Evolutionary conservation across 2,329 filamentous ascomycete genomes (phyloP).

Genomic region (Paecilomyces sp.): DNA sequence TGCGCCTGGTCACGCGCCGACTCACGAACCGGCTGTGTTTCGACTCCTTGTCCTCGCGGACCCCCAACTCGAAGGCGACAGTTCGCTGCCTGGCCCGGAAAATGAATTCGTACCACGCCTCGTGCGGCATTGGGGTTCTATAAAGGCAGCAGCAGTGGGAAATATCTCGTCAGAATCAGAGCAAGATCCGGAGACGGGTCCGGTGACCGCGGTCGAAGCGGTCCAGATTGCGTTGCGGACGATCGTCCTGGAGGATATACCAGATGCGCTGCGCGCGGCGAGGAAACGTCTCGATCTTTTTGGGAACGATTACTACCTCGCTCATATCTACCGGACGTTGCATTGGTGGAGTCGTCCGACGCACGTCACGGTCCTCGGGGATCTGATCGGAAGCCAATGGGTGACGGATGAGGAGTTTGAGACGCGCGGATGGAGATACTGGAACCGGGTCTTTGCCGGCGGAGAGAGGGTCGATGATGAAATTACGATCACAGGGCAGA

Average conservation of each 20-base stretch:
- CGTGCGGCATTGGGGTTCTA: constrained; percentile 25
- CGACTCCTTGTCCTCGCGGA: constrained; percentile 82
- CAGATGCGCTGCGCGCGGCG: constrained; percentile 56
- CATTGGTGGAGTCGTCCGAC: constrained; percentile 80
- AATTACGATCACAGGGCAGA: constrained; percentile 25
- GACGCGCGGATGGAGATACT: constrained; percentile 65
- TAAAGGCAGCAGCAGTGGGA: constrained; percentile 9
- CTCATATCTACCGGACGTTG: constrained; percentile 80
- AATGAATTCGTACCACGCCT: constrained; percentile 39
- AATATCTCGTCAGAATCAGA: neutral
- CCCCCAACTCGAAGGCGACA: constrained; percentile 89
- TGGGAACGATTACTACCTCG: constrained; percentile 91
- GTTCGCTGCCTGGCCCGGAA: constrained; percentile 58
- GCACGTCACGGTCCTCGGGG: constrained; percentile 82
- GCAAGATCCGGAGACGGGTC: neutral
- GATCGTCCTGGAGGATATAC: constrained; percentile 60
- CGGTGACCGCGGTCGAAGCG: constrained; percentile 10
- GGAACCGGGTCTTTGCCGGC: constrained; percentile 70
- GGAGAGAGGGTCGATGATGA: constrained; percentile 53
- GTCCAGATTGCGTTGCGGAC: constrained; percentile 14
- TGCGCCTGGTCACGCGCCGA: constrained; percentile 5
- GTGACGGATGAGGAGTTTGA: constrained; percentile 79
- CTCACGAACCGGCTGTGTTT: constrained; percentile 58
- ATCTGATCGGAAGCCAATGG: constrained; percentile 93
- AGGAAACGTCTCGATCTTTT: constrained; percentile 81